phyloP scores from a whole-genome alignment of 106 monocot species.

The Dioscorea alata region DNA sequence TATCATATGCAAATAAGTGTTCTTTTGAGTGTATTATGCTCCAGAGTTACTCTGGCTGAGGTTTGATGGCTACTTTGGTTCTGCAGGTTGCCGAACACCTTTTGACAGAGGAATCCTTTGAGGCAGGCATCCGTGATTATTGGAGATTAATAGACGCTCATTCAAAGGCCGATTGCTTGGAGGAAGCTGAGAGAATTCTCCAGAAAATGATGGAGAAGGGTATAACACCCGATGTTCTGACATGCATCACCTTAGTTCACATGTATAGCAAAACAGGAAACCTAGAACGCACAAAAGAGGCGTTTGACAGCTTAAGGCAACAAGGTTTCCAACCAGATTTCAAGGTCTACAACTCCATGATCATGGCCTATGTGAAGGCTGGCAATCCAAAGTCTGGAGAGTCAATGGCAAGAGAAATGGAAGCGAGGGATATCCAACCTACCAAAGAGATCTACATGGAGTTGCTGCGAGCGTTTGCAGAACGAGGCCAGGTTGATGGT shows the following conservation, averaged over 20 bases:
- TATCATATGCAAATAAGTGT: too few relatives aligned
- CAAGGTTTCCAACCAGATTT: constrained; percentile 57
- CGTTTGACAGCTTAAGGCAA: constrained; percentile 43
- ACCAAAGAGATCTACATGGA: constrained; percentile 57
- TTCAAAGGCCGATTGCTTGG: constrained; percentile 31
- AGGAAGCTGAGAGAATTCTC: constrained; percentile 69
- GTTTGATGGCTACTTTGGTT: background rate
- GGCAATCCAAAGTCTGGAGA: constrained; percentile 49
- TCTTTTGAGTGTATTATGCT: too few relatives aligned
- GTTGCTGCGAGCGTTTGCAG: constrained; percentile 40
- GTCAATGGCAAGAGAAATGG: constrained; percentile 55
- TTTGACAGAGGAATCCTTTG: constrained; percentile 59
- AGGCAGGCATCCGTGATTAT: constrained; percentile 70
- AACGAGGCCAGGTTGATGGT: constrained; percentile 37
- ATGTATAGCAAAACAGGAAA: constrained; percentile 77
- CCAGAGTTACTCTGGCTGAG: too few relatives aligned
- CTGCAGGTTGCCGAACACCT: constrained; percentile 67
- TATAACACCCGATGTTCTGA: constrained; percentile 54
- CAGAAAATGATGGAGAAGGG: constrained; percentile 64
- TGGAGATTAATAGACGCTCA: constrained; percentile 61
- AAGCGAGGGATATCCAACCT: constrained; percentile 53
- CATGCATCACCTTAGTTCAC: constrained; percentile 48
- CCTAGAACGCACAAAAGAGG: constrained; percentile 45
- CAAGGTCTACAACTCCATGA: constrained; percentile 61
- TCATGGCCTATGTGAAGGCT: constrained; percentile 57